A percentile compares a stretch with the other conserved stretches of the same genome.
phyloP scores from a whole-genome alignment of 768 basidiomycete species.

The Chiua virens region DNA sequence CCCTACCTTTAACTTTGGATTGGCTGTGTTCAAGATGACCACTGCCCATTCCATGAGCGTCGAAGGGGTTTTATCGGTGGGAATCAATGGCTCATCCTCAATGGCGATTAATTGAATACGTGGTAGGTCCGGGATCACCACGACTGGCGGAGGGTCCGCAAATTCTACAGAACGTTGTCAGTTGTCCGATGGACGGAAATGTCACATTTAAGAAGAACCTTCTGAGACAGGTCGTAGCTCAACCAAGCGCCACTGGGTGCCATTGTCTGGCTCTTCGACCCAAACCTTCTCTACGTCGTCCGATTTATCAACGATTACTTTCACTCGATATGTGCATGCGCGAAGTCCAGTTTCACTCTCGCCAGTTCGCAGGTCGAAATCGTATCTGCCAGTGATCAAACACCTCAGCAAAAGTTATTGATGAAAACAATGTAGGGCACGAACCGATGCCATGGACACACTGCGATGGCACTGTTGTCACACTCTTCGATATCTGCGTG shows the following conservation, averaged over 20 bases:
- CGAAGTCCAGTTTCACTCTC: slow-evolving; percentile 44
- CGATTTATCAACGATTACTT: slow-evolving; percentile 23
- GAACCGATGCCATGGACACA: slow-evolving; percentile 58
- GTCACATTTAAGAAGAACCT: slow-evolving; percentile 36
- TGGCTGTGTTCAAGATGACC: slow-evolving; percentile 69
- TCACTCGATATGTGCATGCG: slow-evolving; percentile 43
- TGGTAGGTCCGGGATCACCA: slow-evolving; percentile 11
- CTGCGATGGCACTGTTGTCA: too few relatives aligned
- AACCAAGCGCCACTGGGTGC: slow-evolving; percentile 48
- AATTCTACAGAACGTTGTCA: slow-evolving; percentile 44
- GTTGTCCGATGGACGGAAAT: background rate
- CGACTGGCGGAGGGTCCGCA: slow-evolving; percentile 57
- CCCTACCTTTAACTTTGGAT: too few relatives aligned
- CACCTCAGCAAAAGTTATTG: background rate
- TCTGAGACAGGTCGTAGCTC: slow-evolving; percentile 73
- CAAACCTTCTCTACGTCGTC: slow-evolving; percentile 48
- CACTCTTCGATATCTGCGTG: too few relatives aligned
- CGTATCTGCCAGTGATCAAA: slow-evolving; percentile 47
- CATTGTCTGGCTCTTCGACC: slow-evolving; percentile 35
- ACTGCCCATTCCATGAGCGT: slow-evolving; percentile 80
- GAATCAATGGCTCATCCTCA: too few relatives aligned
- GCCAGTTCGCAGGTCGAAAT: slow-evolving; percentile 53
- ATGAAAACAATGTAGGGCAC: slow-evolving; percentile 3
- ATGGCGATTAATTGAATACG: too few relatives aligned
- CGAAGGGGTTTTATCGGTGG: slow-evolving; percentile 37